A percentile compares a stretch with the other conserved stretches of the same genome.
These are phyloP conservation scores for Tuber umbilicatum DNA, from an alignment of 495 filamentous ascomycete genomes.

Conservation along the genomic window DNA sequence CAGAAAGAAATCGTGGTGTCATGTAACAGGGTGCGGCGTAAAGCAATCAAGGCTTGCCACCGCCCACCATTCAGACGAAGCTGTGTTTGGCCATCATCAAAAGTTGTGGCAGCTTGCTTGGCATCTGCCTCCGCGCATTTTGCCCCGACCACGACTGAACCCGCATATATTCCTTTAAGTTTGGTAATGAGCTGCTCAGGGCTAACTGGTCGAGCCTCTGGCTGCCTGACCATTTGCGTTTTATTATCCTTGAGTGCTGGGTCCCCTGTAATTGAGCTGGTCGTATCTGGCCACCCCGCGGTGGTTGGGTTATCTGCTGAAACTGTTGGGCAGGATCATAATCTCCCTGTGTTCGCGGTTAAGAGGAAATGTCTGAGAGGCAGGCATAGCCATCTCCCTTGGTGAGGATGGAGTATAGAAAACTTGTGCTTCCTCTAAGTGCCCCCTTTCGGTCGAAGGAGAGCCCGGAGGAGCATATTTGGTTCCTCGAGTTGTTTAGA, in stretches of 20 bases:
- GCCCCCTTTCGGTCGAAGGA: slow-evolving; percentile 4
- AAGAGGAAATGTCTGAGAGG: background rate
- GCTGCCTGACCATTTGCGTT: slow-evolving; percentile 41
- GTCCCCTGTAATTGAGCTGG: background rate
- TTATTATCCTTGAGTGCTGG: slow-evolving; percentile 23
- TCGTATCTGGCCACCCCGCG: background rate
- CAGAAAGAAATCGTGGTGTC: slow-evolving; percentile 75
- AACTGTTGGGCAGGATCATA: slow-evolving; percentile 25
- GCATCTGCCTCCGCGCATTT: slow-evolving; percentile 70
- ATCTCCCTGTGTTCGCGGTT: slow-evolving; percentile 23
- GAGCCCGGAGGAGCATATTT: background rate
- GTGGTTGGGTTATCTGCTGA: slow-evolving; percentile 9
- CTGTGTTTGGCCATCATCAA: slow-evolving; percentile 39
- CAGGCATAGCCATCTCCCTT: background rate
- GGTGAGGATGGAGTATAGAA: background rate
- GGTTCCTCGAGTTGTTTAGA: slow-evolving; percentile 26
- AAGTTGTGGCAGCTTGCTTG: slow-evolving; percentile 48
- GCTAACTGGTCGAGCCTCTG: slow-evolving; percentile 56
- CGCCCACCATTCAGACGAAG: slow-evolving; percentile 54
- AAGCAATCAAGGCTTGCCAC: slow-evolving; percentile 65
- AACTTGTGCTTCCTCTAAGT: slow-evolving; percentile 3
- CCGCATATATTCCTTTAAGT: slow-evolving; percentile 69
- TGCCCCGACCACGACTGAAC: slow-evolving; percentile 69
- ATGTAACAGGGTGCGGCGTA: slow-evolving; percentile 66
- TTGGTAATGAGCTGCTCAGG: slow-evolving; percentile 66